A percentile compares a stretch with the other conserved stretches of the same genome.
These are phyloP conservation scores for Neofusicoccum ribis DNA, from an alignment of 2,329 filamentous ascomycete genomes.

Conservation along the genomic window DNA sequence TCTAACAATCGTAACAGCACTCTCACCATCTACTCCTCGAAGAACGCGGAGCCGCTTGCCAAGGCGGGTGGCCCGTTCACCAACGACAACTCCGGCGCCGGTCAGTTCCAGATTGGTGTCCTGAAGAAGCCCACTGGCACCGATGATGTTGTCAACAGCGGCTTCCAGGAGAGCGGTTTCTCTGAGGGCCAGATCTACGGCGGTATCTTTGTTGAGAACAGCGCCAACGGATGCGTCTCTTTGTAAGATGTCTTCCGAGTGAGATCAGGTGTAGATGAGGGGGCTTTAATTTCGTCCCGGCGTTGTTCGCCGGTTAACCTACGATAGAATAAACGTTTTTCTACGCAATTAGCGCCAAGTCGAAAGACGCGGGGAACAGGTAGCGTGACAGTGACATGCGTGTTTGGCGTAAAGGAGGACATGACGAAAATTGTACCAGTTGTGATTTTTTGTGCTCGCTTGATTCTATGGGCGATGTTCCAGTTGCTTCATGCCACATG, in stretches of 20 bases:
- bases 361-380: background rate
- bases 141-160: constrained; percentile 39
- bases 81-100: constrained; percentile 58
- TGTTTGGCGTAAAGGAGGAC: background rate
- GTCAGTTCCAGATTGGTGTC: constrained; percentile 63
- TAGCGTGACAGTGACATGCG: background rate
- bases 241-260: constrained; percentile 24
- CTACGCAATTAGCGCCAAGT: background rate
- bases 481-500: constrained; percentile 4
- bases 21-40: constrained; percentile 60
- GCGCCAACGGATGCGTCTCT: constrained; percentile 34
- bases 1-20: constrained; percentile 42
- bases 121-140: constrained; percentile 60
- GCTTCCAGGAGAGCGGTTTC: constrained; percentile 36
- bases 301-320: background rate
- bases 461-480: background rate
- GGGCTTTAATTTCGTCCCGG: background rate
- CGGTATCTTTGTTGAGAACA: constrained; percentile 42
- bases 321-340: background rate
- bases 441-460: background rate
- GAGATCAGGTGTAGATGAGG: background rate
- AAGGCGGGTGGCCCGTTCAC: constrained; percentile 48
- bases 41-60: constrained; percentile 46
- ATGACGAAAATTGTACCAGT: background rate
- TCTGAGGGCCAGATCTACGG: constrained; percentile 43